Evolutionary conservation across 1,284 basidiomycete genomes (phyloP), one percentile per base, ranked within the genome.

Genomic region (Somion occarium): DNA sequence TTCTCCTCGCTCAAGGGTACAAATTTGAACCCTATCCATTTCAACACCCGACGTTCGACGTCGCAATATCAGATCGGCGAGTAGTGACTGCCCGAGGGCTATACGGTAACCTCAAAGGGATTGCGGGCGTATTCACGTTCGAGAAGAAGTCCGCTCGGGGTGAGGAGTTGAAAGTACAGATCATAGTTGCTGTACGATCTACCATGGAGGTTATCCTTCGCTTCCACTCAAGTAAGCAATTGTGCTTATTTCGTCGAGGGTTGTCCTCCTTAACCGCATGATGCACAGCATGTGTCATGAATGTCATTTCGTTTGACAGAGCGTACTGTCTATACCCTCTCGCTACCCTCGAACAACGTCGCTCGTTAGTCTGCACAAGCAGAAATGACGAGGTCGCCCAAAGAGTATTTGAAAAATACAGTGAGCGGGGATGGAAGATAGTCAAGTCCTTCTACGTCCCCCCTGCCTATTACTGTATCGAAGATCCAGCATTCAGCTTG

Each of bases 221-320:
- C 44, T 42, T 43, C 20, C 54, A 58, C 43, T 58, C 56, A 11
- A 58, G 56, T 58, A 45, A 22, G 56, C 49, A 23, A 5, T 2
- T 20, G 18, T 15, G 7, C 30, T 24, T 24, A 23, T 24, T 27
- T 41, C 25, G n/a, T n/a, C n/a, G 13, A 30, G 9, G 27, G 2
- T 5, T 22, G 13, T 24, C 25, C 2, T 3, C 3, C 34, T 12
- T 38, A 3, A 38, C 27, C 42, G 7, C 4, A 15, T 5, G 4
- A 50, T 37, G 20, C 42, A n/a, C 25, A 56, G 59, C 60, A 13
- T 52, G 54, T 41, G 61, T 57, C 12, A 61, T 64, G 58, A 64
- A 64, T 46, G 45, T 59, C 27, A 60, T 61, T 39, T 48, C 53
- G 3, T 55, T 52, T 37, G 47, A 55, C 20, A 37, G 44, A 7